Evolutionary conservation across 1,284 basidiomycete genomes (phyloP).

Genomic region (Ustilago tritici): DNA sequence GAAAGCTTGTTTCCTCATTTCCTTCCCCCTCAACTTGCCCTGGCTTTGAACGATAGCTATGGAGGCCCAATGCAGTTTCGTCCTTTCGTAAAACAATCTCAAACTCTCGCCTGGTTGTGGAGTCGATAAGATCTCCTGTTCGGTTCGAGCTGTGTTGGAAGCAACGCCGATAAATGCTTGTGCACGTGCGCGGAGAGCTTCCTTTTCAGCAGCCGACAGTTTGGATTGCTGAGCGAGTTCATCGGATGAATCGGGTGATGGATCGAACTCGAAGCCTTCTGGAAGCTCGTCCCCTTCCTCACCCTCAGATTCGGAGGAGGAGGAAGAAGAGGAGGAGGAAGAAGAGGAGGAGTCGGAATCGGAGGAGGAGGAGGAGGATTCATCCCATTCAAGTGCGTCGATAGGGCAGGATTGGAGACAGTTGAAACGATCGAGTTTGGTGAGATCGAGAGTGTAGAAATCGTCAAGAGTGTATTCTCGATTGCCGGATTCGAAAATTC

Average conservation of each 20-base stretch:
- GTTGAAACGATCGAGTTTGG: conserved; percentile 65
- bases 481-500: conserved; percentile 65
- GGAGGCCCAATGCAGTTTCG: conserved; percentile 78
- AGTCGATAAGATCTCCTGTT: conserved; percentile 82
- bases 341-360: conserved; percentile 47
- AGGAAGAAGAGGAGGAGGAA: conserved; percentile 48
- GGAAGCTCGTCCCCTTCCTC: conserved; percentile 57
- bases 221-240: conserved; percentile 34
- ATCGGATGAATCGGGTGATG: conserved; percentile 40
- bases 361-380: conserved; percentile 53
- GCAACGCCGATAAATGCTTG: conserved; percentile 80
- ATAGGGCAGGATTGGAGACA: conserved; percentile 67
- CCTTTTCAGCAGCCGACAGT: conserved; percentile 64
- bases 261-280: conserved; percentile 56
- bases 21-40: conserved; percentile 81
- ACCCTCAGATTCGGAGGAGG: conserved; percentile 41
- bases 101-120: conserved; percentile 90
- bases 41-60: conserved; percentile 75
- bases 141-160: conserved; percentile 76
- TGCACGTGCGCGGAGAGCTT: conserved; percentile 76
- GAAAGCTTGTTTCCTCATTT: conserved; percentile 78
- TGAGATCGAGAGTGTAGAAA: conserved; percentile 67
- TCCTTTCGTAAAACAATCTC: conserved; percentile 85
- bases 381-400: conserved; percentile 67
- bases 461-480: conserved; percentile 69